Percentiles rank a stretch among this genome's conserved stretches.
Conservation (phyloP, 2,329 filamentous ascomycete species). For the Exophiala mesophila region DNA sequence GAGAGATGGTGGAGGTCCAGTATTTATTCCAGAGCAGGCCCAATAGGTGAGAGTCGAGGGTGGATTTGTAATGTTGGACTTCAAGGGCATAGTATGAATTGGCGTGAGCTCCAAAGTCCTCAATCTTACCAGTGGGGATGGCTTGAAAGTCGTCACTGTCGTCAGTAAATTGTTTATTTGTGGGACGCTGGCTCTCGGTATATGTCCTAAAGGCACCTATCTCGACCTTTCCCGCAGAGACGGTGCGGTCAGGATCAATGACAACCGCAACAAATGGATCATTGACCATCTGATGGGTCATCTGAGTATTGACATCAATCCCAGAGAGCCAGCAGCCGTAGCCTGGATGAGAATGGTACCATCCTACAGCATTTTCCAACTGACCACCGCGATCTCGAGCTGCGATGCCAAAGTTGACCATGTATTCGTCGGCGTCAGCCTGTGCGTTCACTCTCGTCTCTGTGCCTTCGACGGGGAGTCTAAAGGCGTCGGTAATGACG, state of each 20-base stretch:
- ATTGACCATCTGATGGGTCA: constrained; percentile 74
- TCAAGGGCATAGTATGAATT: constrained; percentile 87
- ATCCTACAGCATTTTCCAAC: constrained; percentile 88
- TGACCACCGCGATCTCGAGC: constrained; percentile 67
- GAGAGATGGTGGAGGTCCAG: constrained; percentile 93
- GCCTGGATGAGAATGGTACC: constrained; percentile 97
- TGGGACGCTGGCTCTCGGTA: constrained; percentile 65
- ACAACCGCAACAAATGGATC: constrained; percentile 95
- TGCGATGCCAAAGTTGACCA: constrained; percentile 75
- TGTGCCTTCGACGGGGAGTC: constrained; percentile 93
- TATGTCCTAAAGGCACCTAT: constrained; percentile 96
- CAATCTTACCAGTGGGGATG: constrained; percentile 87
- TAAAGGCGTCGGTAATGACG: constrained; percentile 89
- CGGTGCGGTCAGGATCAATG: constrained; percentile 92
- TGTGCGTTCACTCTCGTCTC: constrained; percentile 97
- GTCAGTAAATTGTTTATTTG: constrained; percentile 38
- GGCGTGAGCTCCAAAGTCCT: constrained; percentile 91
- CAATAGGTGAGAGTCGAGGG: constrained; percentile 78
- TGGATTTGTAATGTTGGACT: constrained; percentile 90
- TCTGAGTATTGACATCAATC: constrained; percentile 88
- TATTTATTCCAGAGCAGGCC: constrained; percentile 98
- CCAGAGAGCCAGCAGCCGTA: constrained; percentile 98
- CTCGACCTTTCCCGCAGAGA: constrained; percentile 90
- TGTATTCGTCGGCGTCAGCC: constrained; percentile 93
- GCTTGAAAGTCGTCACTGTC: constrained; percentile 47